Base-by-base conservation (phyloP, 805 yeast genomes). In the Kluyveromyces nonfermentans region DNA sequence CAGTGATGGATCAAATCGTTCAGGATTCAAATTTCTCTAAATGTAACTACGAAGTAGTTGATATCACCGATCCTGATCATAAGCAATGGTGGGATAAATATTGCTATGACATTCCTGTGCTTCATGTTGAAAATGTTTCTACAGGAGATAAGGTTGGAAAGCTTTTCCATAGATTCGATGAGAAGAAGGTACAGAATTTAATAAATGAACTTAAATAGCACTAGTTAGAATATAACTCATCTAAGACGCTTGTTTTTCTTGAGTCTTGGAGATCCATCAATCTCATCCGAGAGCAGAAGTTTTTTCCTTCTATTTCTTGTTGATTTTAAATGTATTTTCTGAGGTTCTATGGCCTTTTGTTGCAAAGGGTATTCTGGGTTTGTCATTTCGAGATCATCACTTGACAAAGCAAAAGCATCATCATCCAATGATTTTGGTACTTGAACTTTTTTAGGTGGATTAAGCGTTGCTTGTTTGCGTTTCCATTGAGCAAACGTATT, bases 31-130 rank as follows among this genome's bases (percentile, higher is more conserved):
- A 60, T 14, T 59, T 63, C 32, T 50, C 48, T 9, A 52, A 65
- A 1, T 50, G 72, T 2, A 50, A 63, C 7, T 56, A 77, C 42
- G 59, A 63, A 3, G 62, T 68, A 10, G 64, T 80, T 3, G 85
- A 84, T 55, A 83, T 84, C 28, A 74, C 74, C 59, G 66, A 70
- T 21, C 77, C 78, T 0, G 72, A 73, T 42, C 80, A 83, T 54
- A 66, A 73, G 39, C 66, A 70, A 39, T 82, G 86, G 80, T 82
- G 79, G 71, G 85, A 82, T 41, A 69, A 71, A 47, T 84, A 83
- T 51, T 77, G 88, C 52, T 82, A 78, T 57, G 94, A 84, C 55
- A 82, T 84, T 5, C 94, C 94, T 0, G 94, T 84, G 0, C 56
- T 84, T 35, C 89, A 84, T 57, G 68, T 84, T 7, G 80, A 79